phyloP scores from a whole-genome alignment of 1,284 basidiomycete genomes.

The Coniferiporia sulphurascens region DNA sequence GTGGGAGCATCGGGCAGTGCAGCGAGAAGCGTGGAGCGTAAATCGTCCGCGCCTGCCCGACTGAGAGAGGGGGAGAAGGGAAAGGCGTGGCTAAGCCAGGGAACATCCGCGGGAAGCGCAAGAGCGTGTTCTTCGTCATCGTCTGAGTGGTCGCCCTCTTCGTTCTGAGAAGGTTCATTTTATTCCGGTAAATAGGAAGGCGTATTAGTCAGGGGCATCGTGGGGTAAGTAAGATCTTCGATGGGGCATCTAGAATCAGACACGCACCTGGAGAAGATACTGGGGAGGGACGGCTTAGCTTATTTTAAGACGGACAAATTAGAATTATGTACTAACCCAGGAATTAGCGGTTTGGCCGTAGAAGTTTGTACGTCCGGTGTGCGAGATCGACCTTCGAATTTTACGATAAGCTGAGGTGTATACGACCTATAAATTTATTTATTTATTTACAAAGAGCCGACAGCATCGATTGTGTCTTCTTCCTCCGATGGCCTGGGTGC shows the following conservation, averaged over 20 bases:
- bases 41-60: slow-evolving; percentile 35
- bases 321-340: slow-evolving; percentile 43
- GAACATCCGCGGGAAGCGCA: slow-evolving; percentile 44
- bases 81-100: slow-evolving; percentile 56
- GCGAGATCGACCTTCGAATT: slow-evolving; percentile 48
- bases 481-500: slow-evolving; percentile 37
- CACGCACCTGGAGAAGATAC: slow-evolving; percentile 34
- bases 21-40: slow-evolving; percentile 40
- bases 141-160: slow-evolving; percentile 31
- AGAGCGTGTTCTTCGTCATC: slow-evolving; percentile 13
- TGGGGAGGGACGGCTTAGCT: slow-evolving; percentile 21
- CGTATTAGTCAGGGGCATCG: slow-evolving; percentile 11
- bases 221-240: neutral
- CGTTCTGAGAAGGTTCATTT: slow-evolving; percentile 33
- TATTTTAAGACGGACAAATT: slow-evolving; percentile 7
- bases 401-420: neutral
- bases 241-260: slow-evolving; percentile 4
- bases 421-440: neutral
- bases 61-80: slow-evolving; percentile 45
- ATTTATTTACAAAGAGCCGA: slow-evolving; percentile 55
- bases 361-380: slow-evolving; percentile 56
- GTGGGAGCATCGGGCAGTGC: slow-evolving; percentile 41
- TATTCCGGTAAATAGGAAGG: slow-evolving; percentile 32
- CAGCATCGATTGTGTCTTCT: slow-evolving; percentile 50
- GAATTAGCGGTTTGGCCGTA: slow-evolving; percentile 62